Conservation (phyloP, 257 asterid genomes). For the Thymus mandschuricus region DNA sequence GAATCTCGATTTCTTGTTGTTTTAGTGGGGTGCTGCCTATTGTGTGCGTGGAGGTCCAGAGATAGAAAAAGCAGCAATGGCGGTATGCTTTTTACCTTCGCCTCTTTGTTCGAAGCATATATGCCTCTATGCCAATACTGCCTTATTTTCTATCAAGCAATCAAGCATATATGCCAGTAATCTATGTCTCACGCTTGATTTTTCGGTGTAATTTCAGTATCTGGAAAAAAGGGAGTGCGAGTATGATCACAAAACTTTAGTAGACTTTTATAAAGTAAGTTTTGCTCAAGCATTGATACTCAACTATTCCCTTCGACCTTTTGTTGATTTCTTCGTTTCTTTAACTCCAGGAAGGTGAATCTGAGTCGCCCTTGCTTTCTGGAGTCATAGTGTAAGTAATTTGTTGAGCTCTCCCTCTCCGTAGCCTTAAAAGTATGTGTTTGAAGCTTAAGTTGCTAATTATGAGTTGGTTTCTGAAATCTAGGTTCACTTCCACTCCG, state of each 20-base stretch:
- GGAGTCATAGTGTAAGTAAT: constrained; percentile 78
- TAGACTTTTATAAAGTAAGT: constrained; percentile 73
- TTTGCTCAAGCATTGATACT: not conserved
- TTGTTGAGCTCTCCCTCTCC: not conserved
- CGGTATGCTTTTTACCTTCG: constrained; percentile 44
- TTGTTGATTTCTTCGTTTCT: not conserved
- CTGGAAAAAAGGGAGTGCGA: constrained; percentile 87
- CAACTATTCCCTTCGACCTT: not conserved
- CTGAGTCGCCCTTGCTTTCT: constrained; percentile 54
- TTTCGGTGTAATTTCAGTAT: constrained; percentile 47
- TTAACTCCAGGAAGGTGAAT: constrained; percentile 62
- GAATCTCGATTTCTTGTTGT: not conserved
- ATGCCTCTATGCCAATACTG: not conserved
- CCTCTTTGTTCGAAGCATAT: not conserved
- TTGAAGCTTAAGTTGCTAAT: not conserved
- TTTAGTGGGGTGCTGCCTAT: constrained; percentile 94
- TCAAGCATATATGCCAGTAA: too few species aligned
- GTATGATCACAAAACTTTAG: constrained; percentile 72
- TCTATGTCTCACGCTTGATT: constrained; percentile 14
- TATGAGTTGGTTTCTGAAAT: not conserved
- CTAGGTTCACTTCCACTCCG: constrained; percentile 89
- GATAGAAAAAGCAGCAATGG: constrained; percentile 75
- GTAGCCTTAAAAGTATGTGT: not conserved
- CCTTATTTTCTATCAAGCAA: constrained; percentile 1
- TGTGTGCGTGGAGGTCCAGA: constrained; percentile 86